A percentile compares a stretch with the other conserved stretches of the same genome.
Evolutionary conservation across 352 stramenopile species (phyloP).

Genomic region (Phytophthora pinifolia): DNA sequence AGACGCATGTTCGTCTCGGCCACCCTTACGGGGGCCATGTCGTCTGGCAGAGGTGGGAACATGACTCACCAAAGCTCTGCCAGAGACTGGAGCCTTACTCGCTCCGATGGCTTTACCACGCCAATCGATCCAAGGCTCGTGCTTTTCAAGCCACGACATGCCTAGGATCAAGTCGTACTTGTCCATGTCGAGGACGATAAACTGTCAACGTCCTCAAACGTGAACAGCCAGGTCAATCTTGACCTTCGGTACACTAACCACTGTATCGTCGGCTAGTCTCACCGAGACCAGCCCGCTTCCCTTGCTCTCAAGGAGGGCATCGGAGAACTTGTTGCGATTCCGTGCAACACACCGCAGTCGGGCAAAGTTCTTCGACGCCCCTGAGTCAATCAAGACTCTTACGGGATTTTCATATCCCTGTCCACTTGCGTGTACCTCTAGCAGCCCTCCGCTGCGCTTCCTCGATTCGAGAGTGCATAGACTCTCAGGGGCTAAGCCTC

Average conservation of each 20-base stretch:
- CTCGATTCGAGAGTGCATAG: conserved; percentile 7
- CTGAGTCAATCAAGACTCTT: conserved; percentile 17
- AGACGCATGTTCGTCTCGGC: too few species aligned
- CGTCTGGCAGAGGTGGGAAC: neutral
- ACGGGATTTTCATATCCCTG: conserved; percentile 4
- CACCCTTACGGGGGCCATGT: too few species aligned
- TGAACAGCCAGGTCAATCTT: too few species aligned
- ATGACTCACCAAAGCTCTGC: conserved; percentile 14
- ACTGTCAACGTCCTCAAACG: conserved; percentile 16
- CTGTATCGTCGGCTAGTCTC: conserved; percentile 1
- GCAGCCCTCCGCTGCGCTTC: conserved; percentile 6
- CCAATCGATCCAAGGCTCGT: conserved; percentile 24
- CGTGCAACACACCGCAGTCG: neutral
- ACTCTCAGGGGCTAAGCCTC: conserved; percentile 19
- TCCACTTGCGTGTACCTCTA: conserved; percentile 11
- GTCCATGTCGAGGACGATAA: conserved; percentile 12
- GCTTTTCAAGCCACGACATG: conserved; percentile 22
- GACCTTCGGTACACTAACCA: neutral
- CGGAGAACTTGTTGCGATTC: conserved; percentile 9
- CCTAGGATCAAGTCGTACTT: conserved; percentile 27
- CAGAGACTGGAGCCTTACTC: conserved; percentile 1
- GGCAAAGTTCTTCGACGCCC: conserved; percentile 14
- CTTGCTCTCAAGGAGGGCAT: conserved; percentile 8
- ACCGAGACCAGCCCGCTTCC: conserved; percentile 8
- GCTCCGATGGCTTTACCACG: conserved; percentile 4